Base-by-base conservation (phyloP, 441 rosid genomes). In the Flueggea neowawraea region DNA sequence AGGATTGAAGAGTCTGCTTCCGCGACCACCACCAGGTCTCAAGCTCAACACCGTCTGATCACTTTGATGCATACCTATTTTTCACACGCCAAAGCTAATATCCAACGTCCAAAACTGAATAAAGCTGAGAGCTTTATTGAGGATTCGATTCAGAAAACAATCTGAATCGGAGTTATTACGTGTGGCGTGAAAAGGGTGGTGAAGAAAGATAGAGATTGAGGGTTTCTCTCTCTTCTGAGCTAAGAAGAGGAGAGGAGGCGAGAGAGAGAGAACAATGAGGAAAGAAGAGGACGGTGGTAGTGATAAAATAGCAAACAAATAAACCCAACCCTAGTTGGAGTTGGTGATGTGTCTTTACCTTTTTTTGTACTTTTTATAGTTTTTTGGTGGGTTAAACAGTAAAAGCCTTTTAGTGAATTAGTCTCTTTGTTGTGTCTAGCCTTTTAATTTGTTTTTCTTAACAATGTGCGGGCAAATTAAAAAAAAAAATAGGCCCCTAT, bases 41-140 rank as follows among this genome's bases (percentile, higher is more conserved):
- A 91, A 95, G 84, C 91, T 91, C 83, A 91, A 74, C 74, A 84
- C 86, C 86, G 97, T 77, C 65, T 80, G 84, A 82, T 95, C 97
- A 72, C 95, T 87, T 33, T 87, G 97, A 94, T 91, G 97, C 99
- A 95, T 95, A 80, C 77, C 96, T 84, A 82, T 79, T 80, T 77
- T 67, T 65, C 74, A 66, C 73, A 15, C 17, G 44, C 54, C 11
- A 28, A 17, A 10, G 60, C 69, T 49, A 78, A 84, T 77, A 78
- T 58, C 76, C 77, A 12, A 70, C 73, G 78, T 54, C 62, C 68
- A 70, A 51, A 55, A 36, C 4, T 36, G 41, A 22, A 8, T 36
- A 36, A 36, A 36, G 41, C 41, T 36, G 41, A 36, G 41, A 36
- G 41, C 41, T 36, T 36, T 22, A 22, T 22, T 22, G 28, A 22